A percentile compares a stretch with the other conserved stretches of the same genome.
Conservation (phyloP, 2,329 filamentous ascomycete genomes). For the Pochonia chlamydosporia region DNA sequence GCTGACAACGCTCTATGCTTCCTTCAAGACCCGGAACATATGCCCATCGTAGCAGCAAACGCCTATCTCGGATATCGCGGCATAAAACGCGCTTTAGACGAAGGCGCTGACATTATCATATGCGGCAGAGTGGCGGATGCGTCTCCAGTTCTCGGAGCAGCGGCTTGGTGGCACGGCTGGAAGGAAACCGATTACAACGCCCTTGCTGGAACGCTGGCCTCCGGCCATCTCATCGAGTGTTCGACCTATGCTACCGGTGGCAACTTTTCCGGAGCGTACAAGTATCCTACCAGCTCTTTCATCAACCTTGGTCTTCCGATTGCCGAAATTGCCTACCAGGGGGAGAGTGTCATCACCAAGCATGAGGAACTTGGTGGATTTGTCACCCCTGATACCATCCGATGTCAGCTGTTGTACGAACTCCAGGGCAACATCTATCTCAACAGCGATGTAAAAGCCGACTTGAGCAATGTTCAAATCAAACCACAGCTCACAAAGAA, state of each 20-base stretch:
- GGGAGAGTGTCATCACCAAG: conserved; percentile 42
- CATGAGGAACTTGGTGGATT: conserved; percentile 37
- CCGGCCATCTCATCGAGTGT: conserved; percentile 46
- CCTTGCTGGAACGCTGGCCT: conserved; percentile 39
- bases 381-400: conserved; percentile 30
- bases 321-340: conserved; percentile 39
- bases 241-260: conserved; percentile 44
- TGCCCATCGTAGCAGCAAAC: conserved; percentile 27
- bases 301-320: conserved; percentile 40
- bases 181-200: conserved; percentile 34
- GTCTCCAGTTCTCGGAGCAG: conserved; percentile 43
- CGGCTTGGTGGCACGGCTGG: conserved; percentile 48
- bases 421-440: conserved; percentile 41
- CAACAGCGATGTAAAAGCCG: conserved; percentile 41
- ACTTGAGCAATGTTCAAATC: conserved; percentile 29
- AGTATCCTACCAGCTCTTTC: conserved; percentile 13
- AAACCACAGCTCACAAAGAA: conserved; percentile 24
- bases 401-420: conserved; percentile 44
- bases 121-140: conserved; percentile 38
- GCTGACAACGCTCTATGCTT: conserved; percentile 12
- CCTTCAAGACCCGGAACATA: conserved; percentile 10
- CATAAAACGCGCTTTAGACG: conserved; percentile 30
- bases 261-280: conserved; percentile 41
- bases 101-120: conserved; percentile 35
- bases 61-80: conserved; percentile 46